Evolutionary conservation across 257 asterid species (phyloP).

Genomic region (Perilla frutescens): DNA sequence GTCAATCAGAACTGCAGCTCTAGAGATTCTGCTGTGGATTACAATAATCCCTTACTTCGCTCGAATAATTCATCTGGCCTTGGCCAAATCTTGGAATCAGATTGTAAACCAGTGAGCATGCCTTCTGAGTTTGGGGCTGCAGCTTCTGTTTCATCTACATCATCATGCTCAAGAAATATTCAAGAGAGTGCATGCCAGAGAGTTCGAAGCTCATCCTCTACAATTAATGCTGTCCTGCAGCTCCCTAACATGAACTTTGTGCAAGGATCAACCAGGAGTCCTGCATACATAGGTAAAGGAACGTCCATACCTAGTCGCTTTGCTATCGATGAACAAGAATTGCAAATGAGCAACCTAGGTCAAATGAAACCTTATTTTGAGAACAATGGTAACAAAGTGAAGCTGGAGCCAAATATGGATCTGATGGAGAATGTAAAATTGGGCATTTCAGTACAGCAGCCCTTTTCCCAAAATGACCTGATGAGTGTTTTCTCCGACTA

Average conservation of each 20-base stretch:
- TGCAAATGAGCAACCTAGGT: conserved; percentile 40
- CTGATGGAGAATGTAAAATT: conserved; percentile 47
- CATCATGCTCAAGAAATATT: conserved; percentile 46
- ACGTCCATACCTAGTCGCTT: conserved; percentile 65
- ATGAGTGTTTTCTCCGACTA: conserved; percentile 65
- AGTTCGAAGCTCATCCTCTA: conserved; percentile 46
- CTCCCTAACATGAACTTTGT: conserved; percentile 38
- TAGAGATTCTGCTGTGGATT: conserved; percentile 47
- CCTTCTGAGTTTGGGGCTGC: conserved; percentile 46
- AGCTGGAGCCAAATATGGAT: conserved; percentile 66
- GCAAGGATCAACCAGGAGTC: conserved; percentile 46
- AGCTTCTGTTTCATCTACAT: conserved; percentile 48
- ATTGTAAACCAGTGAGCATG: conserved; percentile 41
- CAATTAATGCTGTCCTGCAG: conserved; percentile 41
- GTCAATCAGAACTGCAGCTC: conserved; percentile 46
- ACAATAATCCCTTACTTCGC: conserved; percentile 43
- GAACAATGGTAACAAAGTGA: conserved; percentile 54
- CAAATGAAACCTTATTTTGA: conserved; percentile 48
- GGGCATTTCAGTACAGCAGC: conserved; percentile 46
- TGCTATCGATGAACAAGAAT: conserved; percentile 58
- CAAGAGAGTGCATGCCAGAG: conserved; percentile 44
- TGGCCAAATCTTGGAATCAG: conserved; percentile 47
- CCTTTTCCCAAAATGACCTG: conserved; percentile 49
- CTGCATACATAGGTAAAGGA: conserved; percentile 47
- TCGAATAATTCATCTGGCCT: conserved; percentile 50